phyloP scores from a whole-genome alignment of 192 early-diverging fungal species.

The Entomortierella lignicola region DNA sequence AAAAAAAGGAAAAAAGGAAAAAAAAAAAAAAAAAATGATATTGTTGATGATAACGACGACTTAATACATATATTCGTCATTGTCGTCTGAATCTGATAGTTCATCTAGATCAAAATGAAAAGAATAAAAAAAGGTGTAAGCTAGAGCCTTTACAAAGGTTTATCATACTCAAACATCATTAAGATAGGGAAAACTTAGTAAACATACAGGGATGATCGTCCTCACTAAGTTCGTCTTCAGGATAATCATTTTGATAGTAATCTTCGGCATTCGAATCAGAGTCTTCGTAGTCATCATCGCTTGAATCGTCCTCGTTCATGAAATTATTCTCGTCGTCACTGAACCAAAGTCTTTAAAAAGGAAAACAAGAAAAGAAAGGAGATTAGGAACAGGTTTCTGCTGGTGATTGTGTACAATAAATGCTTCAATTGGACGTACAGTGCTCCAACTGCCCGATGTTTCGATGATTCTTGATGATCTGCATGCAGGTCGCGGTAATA shows the following conservation, averaged over 20 bases:
- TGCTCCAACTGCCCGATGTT: conserved; percentile 52
- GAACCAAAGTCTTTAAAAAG: conserved; percentile 28
- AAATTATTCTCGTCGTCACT: conserved; percentile 41
- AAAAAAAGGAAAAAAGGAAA: background rate
- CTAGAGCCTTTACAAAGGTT: too few relatives aligned
- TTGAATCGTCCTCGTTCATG: conserved; percentile 30
- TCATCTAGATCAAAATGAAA: background rate
- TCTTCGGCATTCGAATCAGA: conserved; percentile 69
- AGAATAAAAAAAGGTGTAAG: too few relatives aligned
- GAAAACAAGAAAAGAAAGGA: too few relatives aligned
- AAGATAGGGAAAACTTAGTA: too few relatives aligned
- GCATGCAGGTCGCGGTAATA: conserved; percentile 69
- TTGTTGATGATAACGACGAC: background rate
- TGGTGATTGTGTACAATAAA: background rate
- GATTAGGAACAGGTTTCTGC: too few relatives aligned
- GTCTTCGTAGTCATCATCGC: conserved; percentile 34
- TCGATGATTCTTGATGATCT: conserved; percentile 24
- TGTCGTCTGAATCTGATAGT: background rate
- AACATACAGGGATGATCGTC: conserved; percentile 14
- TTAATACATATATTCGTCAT: background rate
- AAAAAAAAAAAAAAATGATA: background rate
- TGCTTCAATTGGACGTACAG: conserved; percentile 55
- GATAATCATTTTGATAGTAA: conserved; percentile 84
- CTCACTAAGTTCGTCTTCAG: conserved; percentile 69
- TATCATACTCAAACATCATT: too few relatives aligned